These are phyloP conservation scores for Xenosphaeropsis pyriputrescens DNA, from an alignment of 2,329 filamentous ascomycete species.

Conservation along the genomic window DNA sequence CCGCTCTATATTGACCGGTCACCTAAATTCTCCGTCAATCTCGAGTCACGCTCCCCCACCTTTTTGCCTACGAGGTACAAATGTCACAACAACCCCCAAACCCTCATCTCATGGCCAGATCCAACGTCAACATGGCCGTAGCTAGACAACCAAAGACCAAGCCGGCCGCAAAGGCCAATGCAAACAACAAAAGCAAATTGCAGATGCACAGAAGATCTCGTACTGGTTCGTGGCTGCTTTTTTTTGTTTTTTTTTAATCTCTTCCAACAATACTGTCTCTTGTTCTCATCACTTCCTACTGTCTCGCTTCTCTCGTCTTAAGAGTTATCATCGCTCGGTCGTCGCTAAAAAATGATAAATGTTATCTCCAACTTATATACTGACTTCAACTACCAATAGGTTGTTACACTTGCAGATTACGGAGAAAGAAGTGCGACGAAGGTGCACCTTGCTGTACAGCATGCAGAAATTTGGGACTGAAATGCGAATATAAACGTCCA, in stretches of 20 bases:
- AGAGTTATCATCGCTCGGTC: slow-evolving; percentile 12
- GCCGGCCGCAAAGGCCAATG: slow-evolving; percentile 36
- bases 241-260: slow-evolving; percentile 6
- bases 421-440: slow-evolving; percentile 58
- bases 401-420: slow-evolving; percentile 54
- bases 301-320: no score
- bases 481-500: slow-evolving; percentile 92
- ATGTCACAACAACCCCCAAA: slow-evolving; percentile 55
- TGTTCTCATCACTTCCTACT: no score
- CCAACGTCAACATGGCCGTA: slow-evolving; percentile 36
- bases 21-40: slow-evolving; percentile 2
- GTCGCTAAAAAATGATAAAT: slow-evolving; percentile 1
- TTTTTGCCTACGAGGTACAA: slow-evolving; percentile 21
- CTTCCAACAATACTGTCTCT: no score
- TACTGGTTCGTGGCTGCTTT: slow-evolving; percentile 70
- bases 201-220: slow-evolving; percentile 92
- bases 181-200: slow-evolving; percentile 50
- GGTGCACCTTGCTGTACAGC: slow-evolving; percentile 46
- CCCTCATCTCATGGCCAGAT: slow-evolving; percentile 23
- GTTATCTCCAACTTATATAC: slow-evolving; percentile 17
- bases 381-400: slow-evolving; percentile 21
- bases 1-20: slow-evolving; percentile 9
- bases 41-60: slow-evolving; percentile 15
- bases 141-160: slow-evolving; percentile 42
- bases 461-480: slow-evolving; percentile 58